Percentiles rank a stretch among this genome's conserved stretches.
These are phyloP conservation scores for Fusarium chlamydosporum DNA, from an alignment of 2,329 filamentous ascomycete species.

Conservation along the genomic window DNA sequence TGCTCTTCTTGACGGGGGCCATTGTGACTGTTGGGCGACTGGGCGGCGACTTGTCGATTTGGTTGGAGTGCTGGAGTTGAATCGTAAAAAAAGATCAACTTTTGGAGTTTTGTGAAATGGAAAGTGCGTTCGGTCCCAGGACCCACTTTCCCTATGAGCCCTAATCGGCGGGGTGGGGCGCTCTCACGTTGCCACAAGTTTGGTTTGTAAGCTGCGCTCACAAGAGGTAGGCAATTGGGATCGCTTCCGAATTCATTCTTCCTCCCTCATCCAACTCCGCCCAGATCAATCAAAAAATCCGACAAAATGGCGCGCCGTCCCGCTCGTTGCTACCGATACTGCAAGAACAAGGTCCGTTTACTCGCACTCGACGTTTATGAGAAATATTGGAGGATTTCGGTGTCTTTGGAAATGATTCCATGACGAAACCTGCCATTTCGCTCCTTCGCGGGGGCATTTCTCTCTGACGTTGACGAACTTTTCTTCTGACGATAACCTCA, in stretches of 20 bases:
- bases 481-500: neutral
- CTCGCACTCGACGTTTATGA: constrained; percentile 24
- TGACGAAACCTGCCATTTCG: constrained; percentile 29
- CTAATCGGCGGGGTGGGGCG: constrained; percentile 39
- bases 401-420: constrained; percentile 11
- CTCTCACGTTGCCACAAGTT: constrained; percentile 39
- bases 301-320: constrained; percentile 99
- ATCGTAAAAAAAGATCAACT: constrained; percentile 43
- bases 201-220: constrained; percentile 43
- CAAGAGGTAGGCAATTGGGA: constrained; percentile 43
- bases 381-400: constrained; percentile 32
- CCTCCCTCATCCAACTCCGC: constrained; percentile 57
- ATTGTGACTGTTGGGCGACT: constrained; percentile 68
- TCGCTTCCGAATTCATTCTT: constrained; percentile 52
- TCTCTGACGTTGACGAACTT: constrained; percentile 17
- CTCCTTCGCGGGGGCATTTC: constrained; percentile 5
- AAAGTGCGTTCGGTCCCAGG: constrained; percentile 25
- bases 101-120: constrained; percentile 45
- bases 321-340: constrained; percentile 99
- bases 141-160: constrained; percentile 7
- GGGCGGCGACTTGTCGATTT: constrained; percentile 52
- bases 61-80: constrained; percentile 51
- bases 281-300: constrained; percentile 65
- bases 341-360: constrained; percentile 98
- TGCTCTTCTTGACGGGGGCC: constrained; percentile 81